phyloP scores from a whole-genome alignment of 352 stramenopile species.

The Phytopythium aichiense region DNA sequence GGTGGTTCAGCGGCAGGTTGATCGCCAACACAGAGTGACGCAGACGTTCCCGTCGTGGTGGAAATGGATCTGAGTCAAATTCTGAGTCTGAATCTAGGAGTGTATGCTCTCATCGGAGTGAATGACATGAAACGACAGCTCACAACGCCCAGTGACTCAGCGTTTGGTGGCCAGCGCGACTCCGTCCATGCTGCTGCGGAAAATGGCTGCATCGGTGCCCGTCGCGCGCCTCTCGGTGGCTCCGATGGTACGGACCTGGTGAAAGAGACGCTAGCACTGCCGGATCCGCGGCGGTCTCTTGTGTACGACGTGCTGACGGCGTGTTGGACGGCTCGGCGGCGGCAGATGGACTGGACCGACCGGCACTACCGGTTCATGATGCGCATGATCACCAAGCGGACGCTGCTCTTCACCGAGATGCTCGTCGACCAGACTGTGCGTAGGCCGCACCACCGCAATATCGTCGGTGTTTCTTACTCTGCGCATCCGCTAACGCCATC shows the following conservation, averaged over 20 bases:
- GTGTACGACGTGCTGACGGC: neutral
- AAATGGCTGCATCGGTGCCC: conserved; percentile 24
- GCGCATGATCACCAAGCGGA: conserved; percentile 90
- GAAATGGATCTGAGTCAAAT: no score
- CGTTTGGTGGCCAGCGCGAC: neutral
- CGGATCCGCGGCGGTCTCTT: neutral
- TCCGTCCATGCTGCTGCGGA: conserved; percentile 17
- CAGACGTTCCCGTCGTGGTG: no score
- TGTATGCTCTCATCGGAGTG: no score
- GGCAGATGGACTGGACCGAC: conserved; percentile 97
- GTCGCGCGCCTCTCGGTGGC: conserved; percentile 63
- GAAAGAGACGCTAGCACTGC: no score
- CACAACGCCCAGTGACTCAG: no score
- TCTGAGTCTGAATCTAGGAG: no score
- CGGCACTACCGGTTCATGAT: conserved; percentile 94
- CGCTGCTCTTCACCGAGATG: conserved; percentile 99
- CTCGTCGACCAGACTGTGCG: conserved; percentile 95
- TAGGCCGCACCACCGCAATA: neutral
- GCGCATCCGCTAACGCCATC: neutral
- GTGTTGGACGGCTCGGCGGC: neutral
- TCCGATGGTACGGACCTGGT: conserved; percentile 46
- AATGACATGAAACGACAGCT: no score
- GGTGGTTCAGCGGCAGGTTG: no score
- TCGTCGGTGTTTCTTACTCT: no score
- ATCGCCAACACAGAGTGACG: no score